Evolutionary conservation across 2,329 filamentous ascomycete species (phyloP), one percentile per base, ranked within the genome.

Genomic region (Triangularia setosa): DNA sequence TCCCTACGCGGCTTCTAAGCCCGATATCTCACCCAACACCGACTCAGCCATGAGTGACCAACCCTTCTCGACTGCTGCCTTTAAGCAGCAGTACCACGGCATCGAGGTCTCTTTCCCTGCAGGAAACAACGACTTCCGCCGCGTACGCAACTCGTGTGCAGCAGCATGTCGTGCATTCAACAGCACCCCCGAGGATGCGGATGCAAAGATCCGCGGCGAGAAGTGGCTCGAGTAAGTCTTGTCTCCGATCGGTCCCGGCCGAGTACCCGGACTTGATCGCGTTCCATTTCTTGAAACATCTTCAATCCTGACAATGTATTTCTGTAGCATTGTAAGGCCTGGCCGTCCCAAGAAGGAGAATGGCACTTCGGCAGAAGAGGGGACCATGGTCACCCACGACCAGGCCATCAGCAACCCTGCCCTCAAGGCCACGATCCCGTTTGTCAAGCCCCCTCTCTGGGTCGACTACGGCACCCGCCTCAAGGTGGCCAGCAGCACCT

Each of bases 401-500:
- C 69, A 72, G 60, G 71, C 72, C 58, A 71, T 74, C 53, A 62
- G 64, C 63, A 69, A 72, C 64, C 70, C 71, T 23, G 27, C 60
- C 7, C 69, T 72, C 9, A 67, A 69, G 18, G 72, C 73, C 14
- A 69, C 67, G 12, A 71, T 72, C n/a, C 72, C 72, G 12, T 74
- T 73, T 48, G 67, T 77, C 64, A 75, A 73, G 68, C 69, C 71
- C 23, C 73, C 74, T 1, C 65, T 77, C 59, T 67, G 63, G 53
- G 69, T 75, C 57, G 74, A 77, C 62, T 77, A 76, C 60, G 75
- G 75, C 21, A 61, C 73, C 12, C 71, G 73, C 2, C 69, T 76
- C n/a, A 68, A 65, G 44, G 72, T 77, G 40, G 70, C 68, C 44
- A 69, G 72, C 0, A 73, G 71, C 18, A 72, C 74, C 11, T 74